Percentiles rank a stretch among this genome's conserved stretches.
Conservation (phyloP, 495 filamentous ascomycete species). For the Talaromyces nanjingensis region DNA sequence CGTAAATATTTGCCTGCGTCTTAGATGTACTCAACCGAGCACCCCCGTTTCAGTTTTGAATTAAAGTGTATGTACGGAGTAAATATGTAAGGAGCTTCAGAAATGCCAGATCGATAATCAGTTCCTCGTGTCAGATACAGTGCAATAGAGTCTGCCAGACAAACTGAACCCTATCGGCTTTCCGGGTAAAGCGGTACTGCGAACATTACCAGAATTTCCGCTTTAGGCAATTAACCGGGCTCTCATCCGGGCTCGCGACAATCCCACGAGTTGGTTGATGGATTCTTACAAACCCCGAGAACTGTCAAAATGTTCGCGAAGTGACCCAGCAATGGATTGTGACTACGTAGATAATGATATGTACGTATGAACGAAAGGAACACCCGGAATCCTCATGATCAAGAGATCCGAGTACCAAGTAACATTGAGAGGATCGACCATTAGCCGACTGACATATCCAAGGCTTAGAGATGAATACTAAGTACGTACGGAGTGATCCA, state of each 20-base stretch:
- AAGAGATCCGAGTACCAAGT: not conserved
- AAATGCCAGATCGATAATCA: not conserved
- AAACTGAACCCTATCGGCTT: too few relatives aligned
- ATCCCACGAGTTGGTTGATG: not conserved
- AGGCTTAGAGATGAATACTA: not conserved
- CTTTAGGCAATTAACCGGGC: not conserved
- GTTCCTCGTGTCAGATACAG: not conserved
- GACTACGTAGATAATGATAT: not conserved
- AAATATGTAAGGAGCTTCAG: not conserved
- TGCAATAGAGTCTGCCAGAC: not conserved
- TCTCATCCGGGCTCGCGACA: not conserved
- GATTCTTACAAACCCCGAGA: not conserved
- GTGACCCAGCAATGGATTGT: not conserved
- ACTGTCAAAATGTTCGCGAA: not conserved
- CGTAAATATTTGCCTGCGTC: not conserved
- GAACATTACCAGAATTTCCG: not conserved
- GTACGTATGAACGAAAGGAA: not conserved
- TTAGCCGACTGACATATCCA: not conserved
- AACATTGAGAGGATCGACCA: not conserved
- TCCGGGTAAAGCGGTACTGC: not conserved
- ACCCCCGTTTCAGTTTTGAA: not conserved
- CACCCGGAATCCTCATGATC: not conserved
- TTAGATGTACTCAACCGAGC: not conserved
- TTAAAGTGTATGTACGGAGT: not conserved
- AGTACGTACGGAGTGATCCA: not conserved